Percentiles rank a stretch among this genome's conserved stretches.
phyloP scores from a whole-genome alignment of 176 grass and related monocot genomes.

The Saccharum spontaneum region DNA sequence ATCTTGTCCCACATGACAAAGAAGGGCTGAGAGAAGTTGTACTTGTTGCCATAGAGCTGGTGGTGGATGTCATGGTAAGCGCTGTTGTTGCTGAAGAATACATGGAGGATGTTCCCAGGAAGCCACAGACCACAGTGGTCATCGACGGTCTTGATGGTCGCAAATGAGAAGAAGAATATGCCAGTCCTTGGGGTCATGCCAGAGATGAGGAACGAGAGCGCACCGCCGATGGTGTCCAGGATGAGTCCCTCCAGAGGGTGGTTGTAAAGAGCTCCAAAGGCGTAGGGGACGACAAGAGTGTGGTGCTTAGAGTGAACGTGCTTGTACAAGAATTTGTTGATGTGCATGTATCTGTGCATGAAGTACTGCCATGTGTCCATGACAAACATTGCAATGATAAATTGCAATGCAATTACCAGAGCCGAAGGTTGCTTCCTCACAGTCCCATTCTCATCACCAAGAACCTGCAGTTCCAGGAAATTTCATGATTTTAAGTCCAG shows the following conservation, averaged over 20 bases:
- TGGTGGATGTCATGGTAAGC: conserved; percentile 81
- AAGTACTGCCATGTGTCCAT: conserved; percentile 91
- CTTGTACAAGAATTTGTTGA: conserved; percentile 86
- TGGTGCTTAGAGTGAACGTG: conserved; percentile 75
- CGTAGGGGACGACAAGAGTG: conserved; percentile 62
- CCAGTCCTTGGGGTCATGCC: conserved; percentile 57
- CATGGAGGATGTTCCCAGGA: conserved; percentile 59
- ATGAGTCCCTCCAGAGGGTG: conserved; percentile 70
- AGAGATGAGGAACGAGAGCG: conserved; percentile 48
- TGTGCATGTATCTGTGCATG: conserved; percentile 88
- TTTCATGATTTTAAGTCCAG: conserved; percentile 11
- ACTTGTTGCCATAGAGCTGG: conserved; percentile 71
- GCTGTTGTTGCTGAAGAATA: conserved; percentile 65
- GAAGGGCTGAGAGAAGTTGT: conserved; percentile 75
- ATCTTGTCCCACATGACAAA: conserved; percentile 78
- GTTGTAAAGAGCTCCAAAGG: conserved; percentile 71
- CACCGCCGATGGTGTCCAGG: conserved; percentile 58
- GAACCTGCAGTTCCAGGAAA: conserved; percentile 48
- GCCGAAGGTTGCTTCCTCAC: conserved; percentile 45
- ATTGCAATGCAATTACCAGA: conserved; percentile 48
- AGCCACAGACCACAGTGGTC: conserved; percentile 71
- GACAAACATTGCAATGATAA: conserved; percentile 63
- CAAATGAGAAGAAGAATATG: conserved; percentile 75
- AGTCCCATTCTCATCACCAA: conserved; percentile 58
- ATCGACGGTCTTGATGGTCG: conserved; percentile 69